Conservation (phyloP, 768 basidiomycete species). For the Leccinellum albellum region DNA sequence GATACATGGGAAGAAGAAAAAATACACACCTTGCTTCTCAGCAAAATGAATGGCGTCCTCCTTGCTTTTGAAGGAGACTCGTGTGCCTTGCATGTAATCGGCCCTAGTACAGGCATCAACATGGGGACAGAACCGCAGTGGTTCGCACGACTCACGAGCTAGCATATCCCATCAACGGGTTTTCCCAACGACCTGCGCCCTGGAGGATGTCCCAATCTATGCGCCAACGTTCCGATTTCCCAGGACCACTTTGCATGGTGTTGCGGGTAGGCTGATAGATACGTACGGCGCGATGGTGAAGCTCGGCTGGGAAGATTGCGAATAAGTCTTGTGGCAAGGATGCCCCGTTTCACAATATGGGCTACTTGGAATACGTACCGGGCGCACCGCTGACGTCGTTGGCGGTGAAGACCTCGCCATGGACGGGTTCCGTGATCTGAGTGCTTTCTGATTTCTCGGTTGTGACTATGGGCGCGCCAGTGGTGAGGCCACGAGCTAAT, state of each 20-base stretch:
- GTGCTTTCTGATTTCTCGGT: conserved; percentile 24
- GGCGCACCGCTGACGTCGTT: conserved; percentile 87
- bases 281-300: conserved; percentile 82
- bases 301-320: conserved; percentile 51
- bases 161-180: conserved; percentile 95
- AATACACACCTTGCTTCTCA: conserved; percentile 82
- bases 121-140: neutral
- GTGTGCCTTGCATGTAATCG: conserved; percentile 94
- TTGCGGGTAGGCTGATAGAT: conserved; percentile 92
- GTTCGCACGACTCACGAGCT: conserved; percentile 66
- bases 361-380: conserved; percentile 41
- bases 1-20: neutral
- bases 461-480: conserved; percentile 12
- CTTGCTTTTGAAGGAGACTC: conserved; percentile 76
- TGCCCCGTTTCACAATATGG: neutral
- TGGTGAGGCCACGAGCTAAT: conserved; percentile 19
- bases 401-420: conserved; percentile 64
- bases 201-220: conserved; percentile 93
- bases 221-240: conserved; percentile 85
- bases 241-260: conserved; percentile 91
- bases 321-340: neutral
- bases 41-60: conserved; percentile 93
- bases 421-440: conserved; percentile 43
- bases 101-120: conserved; percentile 46
- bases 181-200: conserved; percentile 94